A percentile compares a stretch with the other conserved stretches of the same genome.
Conservation (phyloP, 495 filamentous ascomycete species). For the Parathielavia appendiculata region DNA sequence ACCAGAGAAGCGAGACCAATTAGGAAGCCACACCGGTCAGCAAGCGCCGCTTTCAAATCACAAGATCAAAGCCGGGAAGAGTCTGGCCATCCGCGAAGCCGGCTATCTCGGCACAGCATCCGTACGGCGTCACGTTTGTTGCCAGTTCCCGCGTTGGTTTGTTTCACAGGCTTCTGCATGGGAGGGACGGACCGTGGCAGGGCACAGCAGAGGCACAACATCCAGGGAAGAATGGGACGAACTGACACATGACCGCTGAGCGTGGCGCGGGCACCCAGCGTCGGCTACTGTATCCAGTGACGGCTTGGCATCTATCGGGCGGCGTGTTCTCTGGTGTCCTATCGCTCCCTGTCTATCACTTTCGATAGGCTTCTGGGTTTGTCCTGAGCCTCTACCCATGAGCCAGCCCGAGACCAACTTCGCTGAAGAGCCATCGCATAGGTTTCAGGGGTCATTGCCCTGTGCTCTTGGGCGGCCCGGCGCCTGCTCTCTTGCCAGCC, state of each 20-base stretch:
- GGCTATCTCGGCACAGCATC: conserved; percentile 9
- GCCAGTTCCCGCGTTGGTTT: not conserved
- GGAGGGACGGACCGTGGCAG: conserved; percentile 6
- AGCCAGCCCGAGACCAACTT: too few species aligned
- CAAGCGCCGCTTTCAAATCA: not conserved
- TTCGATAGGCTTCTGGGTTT: not conserved
- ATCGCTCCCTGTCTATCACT: not conserved
- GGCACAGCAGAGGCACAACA: conserved; percentile 1
- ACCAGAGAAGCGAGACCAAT: conserved; percentile 9
- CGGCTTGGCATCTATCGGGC: not conserved
- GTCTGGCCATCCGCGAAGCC: not conserved
- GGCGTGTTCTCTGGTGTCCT: not conserved
- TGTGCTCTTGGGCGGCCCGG: too few species aligned
- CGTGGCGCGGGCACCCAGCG: not conserved
- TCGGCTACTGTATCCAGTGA: not conserved
- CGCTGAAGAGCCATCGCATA: too few species aligned
- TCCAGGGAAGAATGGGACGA: not conserved
- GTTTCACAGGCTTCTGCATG: conserved; percentile 10
- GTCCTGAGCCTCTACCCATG: too few species aligned
- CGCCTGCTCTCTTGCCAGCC: too few species aligned
- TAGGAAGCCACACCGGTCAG: conserved; percentile 3
- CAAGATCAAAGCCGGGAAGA: not conserved
- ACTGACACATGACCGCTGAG: not conserved
- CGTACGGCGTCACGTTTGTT: not conserved
- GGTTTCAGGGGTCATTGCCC: too few species aligned